Evolutionary conservation across 768 basidiomycete species (phyloP).

Genomic region (Tricholoma matsutake): DNA sequence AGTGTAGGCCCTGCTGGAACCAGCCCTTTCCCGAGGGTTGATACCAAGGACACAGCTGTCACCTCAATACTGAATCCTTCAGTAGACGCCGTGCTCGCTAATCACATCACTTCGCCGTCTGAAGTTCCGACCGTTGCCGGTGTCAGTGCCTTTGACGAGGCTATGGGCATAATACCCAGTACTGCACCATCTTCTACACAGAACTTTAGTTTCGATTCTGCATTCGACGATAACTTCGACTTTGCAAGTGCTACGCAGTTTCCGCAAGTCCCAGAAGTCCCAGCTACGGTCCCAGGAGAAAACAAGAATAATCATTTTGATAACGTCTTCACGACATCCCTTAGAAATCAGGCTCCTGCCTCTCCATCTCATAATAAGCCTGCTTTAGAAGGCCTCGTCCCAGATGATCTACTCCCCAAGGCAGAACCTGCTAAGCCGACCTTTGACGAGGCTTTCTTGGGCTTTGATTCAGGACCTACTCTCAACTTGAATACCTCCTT

Average conservation of each 20-base stretch:
- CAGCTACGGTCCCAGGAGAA: conserved; percentile 14
- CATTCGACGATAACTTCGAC: conserved; percentile 59
- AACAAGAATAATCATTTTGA: conserved; percentile 29
- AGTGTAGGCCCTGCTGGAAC: conserved; percentile 29
- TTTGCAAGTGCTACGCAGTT: conserved; percentile 40
- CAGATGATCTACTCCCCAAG: background rate
- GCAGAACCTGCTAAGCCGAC: conserved; percentile 16
- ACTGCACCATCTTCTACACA: conserved; percentile 33
- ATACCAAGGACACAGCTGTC: background rate
- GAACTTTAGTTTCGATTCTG: conserved; percentile 62
- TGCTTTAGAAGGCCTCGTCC: conserved; percentile 3
- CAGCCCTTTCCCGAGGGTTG: background rate
- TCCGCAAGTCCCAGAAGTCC: conserved; percentile 24
- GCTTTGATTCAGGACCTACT: conserved; percentile 37
- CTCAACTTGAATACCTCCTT: conserved; percentile 40
- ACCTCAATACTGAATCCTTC: conserved; percentile 14
- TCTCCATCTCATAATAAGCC: conserved; percentile 2
- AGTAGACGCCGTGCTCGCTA: conserved; percentile 12
- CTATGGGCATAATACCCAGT: conserved; percentile 53
- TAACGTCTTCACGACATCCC: conserved; percentile 24
- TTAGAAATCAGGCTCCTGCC: conserved; percentile 1
- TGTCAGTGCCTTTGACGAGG: conserved; percentile 73
- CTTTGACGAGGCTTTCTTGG: conserved; percentile 57
- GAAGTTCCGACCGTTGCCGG: conserved; percentile 35
- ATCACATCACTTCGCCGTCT: conserved; percentile 12